Evolutionary conservation across 1,284 basidiomycete genomes (phyloP).

Genomic region (Ustilago curta): DNA sequence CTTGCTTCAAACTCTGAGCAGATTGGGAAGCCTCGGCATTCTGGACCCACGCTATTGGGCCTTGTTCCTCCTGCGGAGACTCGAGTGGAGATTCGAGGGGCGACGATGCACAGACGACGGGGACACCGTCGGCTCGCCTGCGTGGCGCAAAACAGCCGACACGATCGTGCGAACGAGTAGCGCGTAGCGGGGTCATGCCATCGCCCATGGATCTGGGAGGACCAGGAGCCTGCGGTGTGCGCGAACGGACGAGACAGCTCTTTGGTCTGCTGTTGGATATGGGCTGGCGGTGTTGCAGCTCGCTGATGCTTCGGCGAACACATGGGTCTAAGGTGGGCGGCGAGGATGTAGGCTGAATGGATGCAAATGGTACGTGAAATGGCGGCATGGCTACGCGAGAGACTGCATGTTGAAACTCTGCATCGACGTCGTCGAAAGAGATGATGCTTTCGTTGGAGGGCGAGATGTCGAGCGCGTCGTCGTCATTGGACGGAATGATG

Average conservation of each 20-base stretch:
- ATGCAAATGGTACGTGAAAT: background rate
- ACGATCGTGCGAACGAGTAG: slow-evolving; percentile 27
- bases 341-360: background rate
- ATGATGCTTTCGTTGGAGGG: slow-evolving; percentile 27
- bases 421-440: slow-evolving; percentile 33
- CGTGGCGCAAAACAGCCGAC: slow-evolving; percentile 14
- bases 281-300: slow-evolving; percentile 7
- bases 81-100: slow-evolving; percentile 11
- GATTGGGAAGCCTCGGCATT: background rate
- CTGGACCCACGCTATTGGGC: background rate
- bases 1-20: slow-evolving; percentile 7
- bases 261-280: slow-evolving; percentile 12
- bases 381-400: slow-evolving; percentile 17
- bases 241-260: slow-evolving; percentile 37
- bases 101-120: slow-evolving; percentile 27
- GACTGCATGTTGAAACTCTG: slow-evolving; percentile 33
- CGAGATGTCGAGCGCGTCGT: slow-evolving; percentile 14
- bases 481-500: slow-evolving; percentile 15
- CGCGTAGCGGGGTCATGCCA: slow-evolving; percentile 24
- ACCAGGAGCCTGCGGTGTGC: slow-evolving; percentile 36
- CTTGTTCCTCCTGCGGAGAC: slow-evolving; percentile 24
- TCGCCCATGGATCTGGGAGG: slow-evolving; percentile 18
- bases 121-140: slow-evolving; percentile 32
- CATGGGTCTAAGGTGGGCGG: slow-evolving; percentile 13
- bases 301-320: slow-evolving; percentile 15